Evolutionary conservation across 345 rosid genomes (phyloP).

Genomic region (Arabidopsis arenosa): DNA sequence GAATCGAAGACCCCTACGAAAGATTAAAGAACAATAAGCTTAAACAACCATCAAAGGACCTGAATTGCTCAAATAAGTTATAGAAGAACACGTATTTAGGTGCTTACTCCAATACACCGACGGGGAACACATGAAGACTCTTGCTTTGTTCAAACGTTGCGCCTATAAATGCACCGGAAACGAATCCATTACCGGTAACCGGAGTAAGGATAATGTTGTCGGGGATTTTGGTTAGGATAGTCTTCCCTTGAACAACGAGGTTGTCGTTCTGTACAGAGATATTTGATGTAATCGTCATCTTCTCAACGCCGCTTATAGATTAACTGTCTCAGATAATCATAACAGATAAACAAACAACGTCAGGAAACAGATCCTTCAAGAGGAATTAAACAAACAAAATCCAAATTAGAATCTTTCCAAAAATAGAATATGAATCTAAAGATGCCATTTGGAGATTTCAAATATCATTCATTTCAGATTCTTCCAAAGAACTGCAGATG

Average conservation of each 20-base stretch:
- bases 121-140: constrained; percentile 91
- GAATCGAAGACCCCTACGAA: constrained; percentile 77
- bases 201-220: constrained; percentile 81
- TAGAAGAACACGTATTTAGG: neutral
- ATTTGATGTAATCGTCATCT: constrained; percentile 81
- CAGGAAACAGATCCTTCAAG: constrained; percentile 5
- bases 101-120: constrained; percentile 82
- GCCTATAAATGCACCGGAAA: constrained; percentile 83
- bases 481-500: neutral
- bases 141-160: constrained; percentile 79
- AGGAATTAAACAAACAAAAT: neutral
- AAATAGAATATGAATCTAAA: constrained; percentile 23
- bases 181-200: constrained; percentile 64
- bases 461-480: neutral
- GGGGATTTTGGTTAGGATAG: constrained; percentile 83
- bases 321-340: constrained; percentile 28
- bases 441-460: constrained; percentile 13
- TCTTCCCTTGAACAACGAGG: constrained; percentile 94
- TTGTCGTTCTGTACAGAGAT: constrained; percentile 78
- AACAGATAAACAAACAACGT: constrained; percentile 7
- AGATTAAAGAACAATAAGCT: constrained; percentile 28
- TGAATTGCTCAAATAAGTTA: neutral
- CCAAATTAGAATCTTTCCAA: constrained; percentile 12
- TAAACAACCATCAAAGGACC: constrained; percentile 1
- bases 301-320: neutral